A percentile compares a stretch with the other conserved stretches of the same genome.
phyloP scores from a whole-genome alignment of 2,329 filamentous ascomycete genomes.

The Ascochyta koolunga region DNA sequence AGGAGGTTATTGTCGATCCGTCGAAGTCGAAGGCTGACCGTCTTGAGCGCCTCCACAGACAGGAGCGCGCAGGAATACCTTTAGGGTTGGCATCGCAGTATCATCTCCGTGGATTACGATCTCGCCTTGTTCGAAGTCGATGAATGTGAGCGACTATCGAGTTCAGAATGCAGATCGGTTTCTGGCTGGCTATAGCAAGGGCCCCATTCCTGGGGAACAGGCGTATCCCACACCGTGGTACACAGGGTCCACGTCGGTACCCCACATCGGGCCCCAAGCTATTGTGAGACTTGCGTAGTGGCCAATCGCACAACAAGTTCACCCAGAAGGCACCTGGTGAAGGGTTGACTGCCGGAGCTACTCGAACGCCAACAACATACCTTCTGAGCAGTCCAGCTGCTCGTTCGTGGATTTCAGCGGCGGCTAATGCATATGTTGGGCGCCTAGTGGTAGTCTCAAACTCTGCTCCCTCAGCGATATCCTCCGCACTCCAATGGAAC shows the following conservation, averaged over 20 bases:
- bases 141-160: neutral
- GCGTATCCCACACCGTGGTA: neutral
- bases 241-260: no score
- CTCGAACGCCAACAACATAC: neutral
- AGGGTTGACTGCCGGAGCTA: neutral
- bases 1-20: conserved; percentile 27
- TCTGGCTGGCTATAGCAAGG: neutral
- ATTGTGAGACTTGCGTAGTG: neutral
- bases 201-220: neutral
- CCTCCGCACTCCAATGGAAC: neutral
- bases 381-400: neutral
- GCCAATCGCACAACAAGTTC: neutral
- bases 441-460: conserved; percentile 12
- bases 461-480: conserved; percentile 1
- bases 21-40: neutral
- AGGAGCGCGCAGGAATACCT: conserved; percentile 26
- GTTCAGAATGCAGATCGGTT: neutral
- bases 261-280: conserved; percentile 2
- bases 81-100: conserved; percentile 36
- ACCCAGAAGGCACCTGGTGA: neutral
- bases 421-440: conserved; percentile 7
- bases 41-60: conserved; percentile 22
- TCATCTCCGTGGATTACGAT: conserved; percentile 22
- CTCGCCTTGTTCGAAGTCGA: conserved; percentile 18
- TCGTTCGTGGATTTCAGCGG: conserved; percentile 1